Evolutionary conservation across 2,329 filamentous ascomycete genomes (phyloP), one percentile per base, ranked within the genome.

Genomic region (Pestalotiopsis sp.): DNA sequence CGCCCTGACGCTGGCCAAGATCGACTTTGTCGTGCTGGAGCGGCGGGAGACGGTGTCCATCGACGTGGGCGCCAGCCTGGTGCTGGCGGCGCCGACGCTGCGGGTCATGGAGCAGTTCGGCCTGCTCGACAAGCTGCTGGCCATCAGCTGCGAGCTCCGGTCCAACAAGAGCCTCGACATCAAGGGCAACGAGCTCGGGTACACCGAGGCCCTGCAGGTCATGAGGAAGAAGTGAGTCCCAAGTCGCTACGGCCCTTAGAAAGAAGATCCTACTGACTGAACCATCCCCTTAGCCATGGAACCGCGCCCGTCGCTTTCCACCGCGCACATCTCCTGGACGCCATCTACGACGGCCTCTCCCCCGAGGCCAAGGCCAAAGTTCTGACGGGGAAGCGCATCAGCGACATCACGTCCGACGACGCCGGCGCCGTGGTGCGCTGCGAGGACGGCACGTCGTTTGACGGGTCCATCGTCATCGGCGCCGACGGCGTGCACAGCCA

Each of bases 401-500:
- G 70, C n/a, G 69, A 72, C 5, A 72, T 76, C 27, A 70, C 73
- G 36, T 70, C 67, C 3, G 23, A 69, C 20, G 66, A 67, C 17
- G 61, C 65, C 27, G 73, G 74, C 6, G 74, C 74, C 9, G 63
- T 25, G 4, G 74, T 75, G 11, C 67, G 69, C 20, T 69, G 75
- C 12, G 65, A 61, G 6, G 74, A 75, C 56, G 74, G 74, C 20
- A 71, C 61, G 23, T 57, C 72, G 3, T 69, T 73, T 13, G 67
- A 73, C 12, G 74, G 74, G 11, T 72, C 71, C 2, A 27, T 76
- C 1, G 69, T 76, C 2, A 72, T 76, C 14, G 74, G 71, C 0
- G 72, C 68, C 23, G 74, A 76, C 31, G 74, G 74, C 1, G 74
- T 75, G 6, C 71, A 75, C 61, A 75, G 74, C 58, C 45, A 41